Conservation (phyloP, 2,329 filamentous ascomycete species). For the Didymella pomorum region DNA sequence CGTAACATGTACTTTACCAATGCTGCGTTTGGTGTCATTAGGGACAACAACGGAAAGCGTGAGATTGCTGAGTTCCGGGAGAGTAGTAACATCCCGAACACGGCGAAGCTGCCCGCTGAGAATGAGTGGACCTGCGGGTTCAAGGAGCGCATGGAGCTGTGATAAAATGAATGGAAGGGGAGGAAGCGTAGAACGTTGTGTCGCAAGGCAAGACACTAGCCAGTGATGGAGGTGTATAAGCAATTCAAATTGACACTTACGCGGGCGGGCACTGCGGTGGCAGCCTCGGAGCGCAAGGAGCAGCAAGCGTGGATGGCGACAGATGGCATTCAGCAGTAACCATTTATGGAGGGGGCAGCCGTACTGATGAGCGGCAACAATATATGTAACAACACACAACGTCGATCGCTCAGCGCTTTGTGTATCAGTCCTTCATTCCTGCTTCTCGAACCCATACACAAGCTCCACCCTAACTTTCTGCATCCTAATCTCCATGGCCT, state of each 20-base stretch:
- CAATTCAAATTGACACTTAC: not conserved
- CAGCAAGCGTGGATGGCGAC: not conserved
- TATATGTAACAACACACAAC: not conserved
- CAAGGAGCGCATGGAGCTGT: constrained; percentile 2
- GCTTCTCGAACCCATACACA: constrained; percentile 1
- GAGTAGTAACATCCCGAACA: constrained; percentile 44
- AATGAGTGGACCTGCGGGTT: constrained; percentile 39
- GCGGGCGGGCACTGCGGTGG: too few relatives aligned
- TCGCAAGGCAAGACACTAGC: not conserved
- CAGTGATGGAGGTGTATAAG: not conserved
- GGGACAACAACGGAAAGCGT: constrained; percentile 33
- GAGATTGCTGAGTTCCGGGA: constrained; percentile 46
- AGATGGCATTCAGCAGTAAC: not conserved
- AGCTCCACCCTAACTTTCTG: constrained; percentile 19
- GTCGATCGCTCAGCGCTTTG: not conserved
- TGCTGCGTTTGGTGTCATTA: constrained; percentile 42
- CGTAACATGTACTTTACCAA: constrained; percentile 42
- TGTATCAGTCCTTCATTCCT: not conserved
- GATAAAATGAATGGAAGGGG: not conserved
- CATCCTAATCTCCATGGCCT: constrained; percentile 12
- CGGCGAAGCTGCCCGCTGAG: constrained; percentile 31
- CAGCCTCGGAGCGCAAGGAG: too few relatives aligned
- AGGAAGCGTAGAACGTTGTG: not conserved
- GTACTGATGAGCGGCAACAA: not conserved
- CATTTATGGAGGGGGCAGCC: too few relatives aligned